Evolutionary conservation across 73 alveolate species (phyloP).

Genomic region (Uronychia setigera): DNA sequence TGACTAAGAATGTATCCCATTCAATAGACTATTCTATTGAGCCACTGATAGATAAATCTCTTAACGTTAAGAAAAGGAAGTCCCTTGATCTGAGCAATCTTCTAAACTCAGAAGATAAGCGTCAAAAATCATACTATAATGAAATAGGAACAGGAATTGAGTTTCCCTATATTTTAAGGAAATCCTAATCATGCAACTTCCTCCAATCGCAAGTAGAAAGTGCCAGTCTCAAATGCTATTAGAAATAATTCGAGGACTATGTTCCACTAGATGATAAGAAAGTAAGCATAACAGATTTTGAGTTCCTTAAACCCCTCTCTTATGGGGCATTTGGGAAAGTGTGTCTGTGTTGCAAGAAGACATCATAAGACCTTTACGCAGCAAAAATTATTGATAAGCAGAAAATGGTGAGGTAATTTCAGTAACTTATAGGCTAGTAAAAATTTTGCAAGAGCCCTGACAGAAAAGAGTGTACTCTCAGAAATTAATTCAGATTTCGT

Average conservation of each 20-base stretch:
- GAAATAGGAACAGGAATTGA: background rate
- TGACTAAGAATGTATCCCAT: too few relatives aligned
- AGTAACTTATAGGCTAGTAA: background rate
- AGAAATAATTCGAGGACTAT: background rate
- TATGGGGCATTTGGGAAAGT: slow-evolving; percentile 7
- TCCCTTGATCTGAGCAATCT: too few relatives aligned
- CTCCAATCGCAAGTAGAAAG: background rate
- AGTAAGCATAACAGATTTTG: background rate
- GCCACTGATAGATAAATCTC: too few relatives aligned
- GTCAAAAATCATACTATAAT: too few relatives aligned
- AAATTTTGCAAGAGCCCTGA: background rate
- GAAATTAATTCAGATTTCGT: slow-evolving; percentile 52
- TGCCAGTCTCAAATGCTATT: background rate
- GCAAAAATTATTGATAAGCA: background rate
- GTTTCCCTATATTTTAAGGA: background rate
- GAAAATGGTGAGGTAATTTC: background rate
- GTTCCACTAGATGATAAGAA: background rate
- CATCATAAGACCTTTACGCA: background rate
- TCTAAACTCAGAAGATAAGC: too few relatives aligned
- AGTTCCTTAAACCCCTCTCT: background rate
- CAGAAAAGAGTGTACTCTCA: slow-evolving; percentile 43
- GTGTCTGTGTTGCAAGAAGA: background rate
- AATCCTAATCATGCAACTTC: background rate
- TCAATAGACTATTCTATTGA: too few relatives aligned
- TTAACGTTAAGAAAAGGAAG: too few relatives aligned